These are phyloP conservation scores for Fusarium sp. DNA, from an alignment of 2,329 filamentous ascomycete genomes.

Conservation along the genomic window DNA sequence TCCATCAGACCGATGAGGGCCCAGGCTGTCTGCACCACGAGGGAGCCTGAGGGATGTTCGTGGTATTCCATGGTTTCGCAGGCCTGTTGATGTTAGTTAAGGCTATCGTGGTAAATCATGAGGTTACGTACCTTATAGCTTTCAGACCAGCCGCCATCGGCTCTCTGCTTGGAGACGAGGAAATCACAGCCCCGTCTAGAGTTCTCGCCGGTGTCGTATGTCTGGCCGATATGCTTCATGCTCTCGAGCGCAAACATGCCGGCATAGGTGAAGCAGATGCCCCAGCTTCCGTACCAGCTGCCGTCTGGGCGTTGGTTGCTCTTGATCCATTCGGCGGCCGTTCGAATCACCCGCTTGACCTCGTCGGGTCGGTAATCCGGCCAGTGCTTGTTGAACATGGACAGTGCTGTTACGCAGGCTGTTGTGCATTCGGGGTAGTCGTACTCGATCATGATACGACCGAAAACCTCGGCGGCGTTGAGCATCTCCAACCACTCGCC, in stretches of 20 bases:
- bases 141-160: conserved; percentile 97
- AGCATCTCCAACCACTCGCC: conserved; percentile 85
- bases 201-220: conserved; percentile 79
- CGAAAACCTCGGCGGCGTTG: conserved; percentile 97
- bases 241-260: conserved; percentile 96
- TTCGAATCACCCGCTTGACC: conserved; percentile 79
- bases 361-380: conserved; percentile 84
- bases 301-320: conserved; percentile 83
- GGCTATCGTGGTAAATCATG: not conserved
- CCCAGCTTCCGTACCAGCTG: conserved; percentile 99
- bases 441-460: conserved; percentile 98
- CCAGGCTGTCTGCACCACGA: conserved; percentile 97
- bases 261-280: conserved; percentile 97
- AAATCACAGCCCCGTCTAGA: conserved; percentile 87
- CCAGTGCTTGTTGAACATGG: conserved; percentile 85
- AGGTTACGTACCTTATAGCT: conserved; percentile 77
- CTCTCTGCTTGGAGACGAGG: conserved; percentile 85
- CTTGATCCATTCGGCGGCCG: conserved; percentile 88
- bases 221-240: conserved; percentile 85
- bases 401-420: conserved; percentile 89
- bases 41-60: conserved; percentile 81
- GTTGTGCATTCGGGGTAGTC: conserved; percentile 99
- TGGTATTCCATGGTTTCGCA: conserved; percentile 84
- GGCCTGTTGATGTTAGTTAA: conserved; percentile 62
- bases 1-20: conserved; percentile 86